Conservation (phyloP, 139 green algal species). For the Zygnema cylindricum region DNA sequence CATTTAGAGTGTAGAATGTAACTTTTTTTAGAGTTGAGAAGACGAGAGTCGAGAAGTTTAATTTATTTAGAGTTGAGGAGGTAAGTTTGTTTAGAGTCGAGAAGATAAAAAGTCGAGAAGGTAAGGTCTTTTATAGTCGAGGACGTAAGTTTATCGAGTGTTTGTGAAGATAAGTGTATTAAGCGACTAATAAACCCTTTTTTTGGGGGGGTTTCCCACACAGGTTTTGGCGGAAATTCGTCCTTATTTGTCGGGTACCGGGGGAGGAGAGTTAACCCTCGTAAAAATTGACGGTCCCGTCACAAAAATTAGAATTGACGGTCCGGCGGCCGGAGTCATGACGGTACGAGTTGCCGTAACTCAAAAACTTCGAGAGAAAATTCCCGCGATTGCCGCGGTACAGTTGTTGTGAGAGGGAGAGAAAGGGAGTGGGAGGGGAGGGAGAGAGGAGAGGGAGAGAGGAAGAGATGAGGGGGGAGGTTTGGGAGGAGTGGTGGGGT, state of each 20-base stretch:
- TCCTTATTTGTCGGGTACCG: slow-evolving; percentile 94
- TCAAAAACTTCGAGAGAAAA: slow-evolving; percentile 98
- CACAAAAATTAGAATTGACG: slow-evolving; percentile 92
- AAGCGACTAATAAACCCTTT: too few species aligned
- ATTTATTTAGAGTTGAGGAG: neutral
- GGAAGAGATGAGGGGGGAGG: neutral
- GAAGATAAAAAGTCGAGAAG: neutral
- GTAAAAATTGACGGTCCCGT: slow-evolving; percentile 90
- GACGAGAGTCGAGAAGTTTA: neutral
- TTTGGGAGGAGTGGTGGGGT: neutral
- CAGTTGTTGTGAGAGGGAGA: slow-evolving; percentile 83
- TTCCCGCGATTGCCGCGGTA: slow-evolving; percentile 94
- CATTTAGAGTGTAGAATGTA: too few species aligned
- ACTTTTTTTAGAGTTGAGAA: too few species aligned
- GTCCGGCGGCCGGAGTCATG: slow-evolving; percentile 89
- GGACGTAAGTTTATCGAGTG: too few species aligned
- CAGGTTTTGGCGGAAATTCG: slow-evolving; percentile 79
- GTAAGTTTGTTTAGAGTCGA: neutral
- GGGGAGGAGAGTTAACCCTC: slow-evolving; percentile 88
- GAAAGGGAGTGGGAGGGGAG: neutral
- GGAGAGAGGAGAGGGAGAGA: neutral
- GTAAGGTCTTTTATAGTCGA: too few species aligned
- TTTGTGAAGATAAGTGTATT: too few species aligned
- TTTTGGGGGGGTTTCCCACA: too few species aligned
- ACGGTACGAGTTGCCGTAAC: slow-evolving; percentile 98